These are phyloP conservation scores for Boletus sp. DNA, from an alignment of 1,284 basidiomycete genomes.

Conservation along the genomic window DNA sequence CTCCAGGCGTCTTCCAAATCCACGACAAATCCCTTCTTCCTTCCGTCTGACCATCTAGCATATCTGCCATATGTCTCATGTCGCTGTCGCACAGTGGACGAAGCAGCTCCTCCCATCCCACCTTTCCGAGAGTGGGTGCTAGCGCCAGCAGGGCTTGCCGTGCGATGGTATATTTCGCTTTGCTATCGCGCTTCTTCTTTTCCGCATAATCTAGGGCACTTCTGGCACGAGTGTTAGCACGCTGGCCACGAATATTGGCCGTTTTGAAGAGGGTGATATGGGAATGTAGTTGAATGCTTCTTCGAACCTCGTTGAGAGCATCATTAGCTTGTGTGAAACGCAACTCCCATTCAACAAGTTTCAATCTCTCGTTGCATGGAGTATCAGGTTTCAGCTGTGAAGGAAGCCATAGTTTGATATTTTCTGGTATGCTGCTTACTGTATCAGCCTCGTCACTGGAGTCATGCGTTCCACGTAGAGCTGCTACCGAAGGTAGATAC, in stretches of 20 bases:
- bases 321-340: neutral
- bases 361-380: neutral
- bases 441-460: neutral
- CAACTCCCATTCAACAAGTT: neutral
- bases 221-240: neutral
- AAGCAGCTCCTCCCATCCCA: neutral
- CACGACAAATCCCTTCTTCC: neutral
- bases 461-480: neutral
- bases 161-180: neutral
- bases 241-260: neutral
- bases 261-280: constrained; percentile 3
- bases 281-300: neutral
- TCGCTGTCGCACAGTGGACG: neutral
- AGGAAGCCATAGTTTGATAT: neutral
- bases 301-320: neutral
- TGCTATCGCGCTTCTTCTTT: neutral
- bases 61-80: constrained; percentile 6
- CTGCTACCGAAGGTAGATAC: constrained; percentile 9
- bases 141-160: neutral
- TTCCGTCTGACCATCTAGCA: constrained; percentile 7
- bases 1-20: constrained; percentile 5
- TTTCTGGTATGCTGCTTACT: neutral
- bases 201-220: neutral
- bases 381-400: neutral
- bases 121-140: neutral